phyloP scores from a whole-genome alignment of 2,329 filamentous ascomycete genomes.

The Aureobasidium musti region DNA sequence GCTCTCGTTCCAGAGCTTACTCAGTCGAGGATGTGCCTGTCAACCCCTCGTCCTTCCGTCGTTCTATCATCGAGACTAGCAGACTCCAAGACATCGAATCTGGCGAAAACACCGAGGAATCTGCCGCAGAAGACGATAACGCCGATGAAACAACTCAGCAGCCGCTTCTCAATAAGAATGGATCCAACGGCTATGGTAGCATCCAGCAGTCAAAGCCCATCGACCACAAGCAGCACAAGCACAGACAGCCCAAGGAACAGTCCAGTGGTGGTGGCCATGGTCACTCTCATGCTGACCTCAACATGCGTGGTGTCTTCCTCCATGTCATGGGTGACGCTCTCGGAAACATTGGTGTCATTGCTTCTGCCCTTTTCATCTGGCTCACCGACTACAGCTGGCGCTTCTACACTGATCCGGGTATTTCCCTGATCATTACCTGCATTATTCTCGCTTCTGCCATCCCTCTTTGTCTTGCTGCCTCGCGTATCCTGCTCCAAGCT shows the following conservation, averaged over 20 bases:
- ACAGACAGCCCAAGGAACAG: constrained; percentile 69
- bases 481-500: constrained; percentile 89
- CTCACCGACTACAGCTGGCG: constrained; percentile 77
- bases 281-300: constrained; percentile 84
- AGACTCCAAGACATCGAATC: constrained; percentile 59
- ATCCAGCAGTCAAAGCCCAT: constrained; percentile 39
- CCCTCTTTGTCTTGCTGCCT: constrained; percentile 75
- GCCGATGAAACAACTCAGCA: constrained; percentile 37
- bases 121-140: constrained; percentile 46
- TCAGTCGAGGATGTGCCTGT: constrained; percentile 73
- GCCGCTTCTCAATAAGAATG: constrained; percentile 43
- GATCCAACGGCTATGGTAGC: constrained; percentile 37
- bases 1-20: constrained; percentile 59
- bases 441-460: constrained; percentile 72
- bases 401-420: constrained; percentile 85
- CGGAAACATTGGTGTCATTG: constrained; percentile 83
- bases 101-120: constrained; percentile 57
- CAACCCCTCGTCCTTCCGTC: constrained; percentile 85
- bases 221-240: constrained; percentile 65
- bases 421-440: constrained; percentile 90
- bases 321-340: constrained; percentile 78
- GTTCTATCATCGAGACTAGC: constrained; percentile 88
- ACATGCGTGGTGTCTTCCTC: constrained; percentile 78
- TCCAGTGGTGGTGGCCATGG: constrained; percentile 64
- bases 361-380: constrained; percentile 86